A percentile compares a stretch with the other conserved stretches of the same genome.
Conservation (phyloP, 2,329 filamentous ascomycete species). For the Metarhizium guizhouense region DNA sequence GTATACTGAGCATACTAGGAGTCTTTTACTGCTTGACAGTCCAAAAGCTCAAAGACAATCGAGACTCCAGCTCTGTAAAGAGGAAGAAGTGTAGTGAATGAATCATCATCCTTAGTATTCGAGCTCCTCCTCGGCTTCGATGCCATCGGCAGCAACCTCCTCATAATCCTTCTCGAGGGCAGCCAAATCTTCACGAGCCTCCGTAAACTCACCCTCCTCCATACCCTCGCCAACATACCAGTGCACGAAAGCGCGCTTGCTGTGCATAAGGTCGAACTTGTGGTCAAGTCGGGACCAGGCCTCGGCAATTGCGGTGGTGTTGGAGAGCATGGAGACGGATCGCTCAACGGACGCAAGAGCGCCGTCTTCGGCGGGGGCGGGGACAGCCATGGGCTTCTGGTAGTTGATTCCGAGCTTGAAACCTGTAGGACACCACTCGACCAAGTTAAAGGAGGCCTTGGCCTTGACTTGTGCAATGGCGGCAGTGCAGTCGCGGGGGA, state of each 20-base stretch:
- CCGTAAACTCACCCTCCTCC: constrained; percentile 86
- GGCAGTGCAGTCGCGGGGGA: constrained; percentile 59
- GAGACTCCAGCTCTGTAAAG: neutral
- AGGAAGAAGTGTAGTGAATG: neutral
- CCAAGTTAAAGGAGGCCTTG: constrained; percentile 63
- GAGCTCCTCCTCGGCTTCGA: constrained; percentile 50
- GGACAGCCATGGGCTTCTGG: constrained; percentile 56
- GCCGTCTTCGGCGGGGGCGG: constrained; percentile 42
- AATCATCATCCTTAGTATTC: constrained; percentile 60
- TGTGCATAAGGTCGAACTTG: constrained; percentile 74
- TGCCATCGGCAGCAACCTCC: constrained; percentile 70
- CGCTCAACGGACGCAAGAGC: constrained; percentile 54
- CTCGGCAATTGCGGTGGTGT: constrained; percentile 66
- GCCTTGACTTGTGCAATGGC: constrained; percentile 61
- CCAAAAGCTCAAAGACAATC: neutral
- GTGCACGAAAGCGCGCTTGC: constrained; percentile 67
- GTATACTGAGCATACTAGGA: neutral
- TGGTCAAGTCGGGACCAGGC: constrained; percentile 64
- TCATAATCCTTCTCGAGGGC: constrained; percentile 83
- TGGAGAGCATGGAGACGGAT: constrained; percentile 63
- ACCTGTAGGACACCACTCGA: constrained; percentile 67
- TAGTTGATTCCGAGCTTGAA: constrained; percentile 73
- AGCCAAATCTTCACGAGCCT: constrained; percentile 78
- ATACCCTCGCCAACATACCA: constrained; percentile 85
- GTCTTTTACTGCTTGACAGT: neutral